Base-by-base conservation (phyloP, 768 basidiomycete genomes). In the Mycena pura region DNA sequence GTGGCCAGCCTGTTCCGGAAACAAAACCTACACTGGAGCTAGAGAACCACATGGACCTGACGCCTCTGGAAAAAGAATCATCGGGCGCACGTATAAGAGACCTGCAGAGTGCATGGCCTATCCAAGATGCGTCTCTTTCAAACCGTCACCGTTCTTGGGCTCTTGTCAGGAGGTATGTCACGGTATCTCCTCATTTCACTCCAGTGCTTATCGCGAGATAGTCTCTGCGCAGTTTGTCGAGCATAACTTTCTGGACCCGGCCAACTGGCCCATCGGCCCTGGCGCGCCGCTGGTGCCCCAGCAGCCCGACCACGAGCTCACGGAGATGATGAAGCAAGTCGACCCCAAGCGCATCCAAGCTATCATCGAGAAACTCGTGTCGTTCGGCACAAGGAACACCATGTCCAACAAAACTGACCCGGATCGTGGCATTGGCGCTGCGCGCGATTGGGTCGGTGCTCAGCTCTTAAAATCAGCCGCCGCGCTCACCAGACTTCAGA, bases 381-480 rank as follows among this genome's bases (percentile, higher is more conserved):
- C 83, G 21, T 84, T 85, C 63, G 85, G 84, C 19, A 86, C 84
- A 19, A 77, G 84, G 10, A 77, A 80, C 72, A 85, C 84, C 27
- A 75, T 80, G 40, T 84, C 84, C 27, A 82, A 68, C 65, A 83
- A 85, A 69, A 84, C 83, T 6, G 79, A 84, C 65, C 82, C 84
- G 17, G 67, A 70, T 10, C 79, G 83, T 32, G 84, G 84, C 0
- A 83, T 86, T 36, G 84, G 84, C 40, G 85, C 84, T 6, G 81
- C 85, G 17, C 71, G 83, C 27, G 82, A 84, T 71, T 86, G 84
- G 85, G n/a, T n/a, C n/a, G n/a, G n/a, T n/a, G n/a, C n/a, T n/a
- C n/a, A n/a, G n/a, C n/a, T n/a, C n/a, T n/a, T n/a, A n/a, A n/a
- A n/a, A n/a, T n/a, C n/a, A n/a, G n/a, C n/a, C n/a, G n/a, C n/a